Evolutionary conservation across 1,284 basidiomycete species (phyloP).

Genomic region (Boletus hoseneyae): DNA sequence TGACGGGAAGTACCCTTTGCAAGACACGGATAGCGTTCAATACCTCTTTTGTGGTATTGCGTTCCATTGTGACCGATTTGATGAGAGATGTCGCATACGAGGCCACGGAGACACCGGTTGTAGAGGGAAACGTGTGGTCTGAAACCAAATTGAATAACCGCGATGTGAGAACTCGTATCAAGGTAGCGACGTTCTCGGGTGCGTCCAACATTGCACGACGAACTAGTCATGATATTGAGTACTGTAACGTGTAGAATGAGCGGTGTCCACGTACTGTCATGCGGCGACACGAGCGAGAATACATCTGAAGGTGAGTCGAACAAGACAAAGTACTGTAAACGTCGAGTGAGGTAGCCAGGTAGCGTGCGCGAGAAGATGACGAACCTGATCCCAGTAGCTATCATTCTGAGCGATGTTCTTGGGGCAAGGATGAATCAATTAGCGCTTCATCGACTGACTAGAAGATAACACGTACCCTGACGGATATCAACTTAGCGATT

Average conservation of each 20-base stretch:
- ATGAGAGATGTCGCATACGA: slow-evolving; percentile 68
- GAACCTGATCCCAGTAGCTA: slow-evolving; percentile 81
- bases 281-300: slow-evolving; percentile 80
- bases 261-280: slow-evolving; percentile 70
- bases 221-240: slow-evolving; percentile 44
- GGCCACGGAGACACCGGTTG: slow-evolving; percentile 50
- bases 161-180: slow-evolving; percentile 70
- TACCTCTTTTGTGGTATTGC: slow-evolving; percentile 77
- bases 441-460: neutral
- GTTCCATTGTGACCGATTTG: slow-evolving; percentile 50
- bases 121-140: slow-evolving; percentile 77
- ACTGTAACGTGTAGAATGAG: slow-evolving; percentile 25
- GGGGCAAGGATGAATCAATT: slow-evolving; percentile 8
- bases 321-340: slow-evolving; percentile 68
- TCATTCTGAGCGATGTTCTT: slow-evolving; percentile 74
- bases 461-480: slow-evolving; percentile 46
- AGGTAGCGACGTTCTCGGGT: slow-evolving; percentile 81
- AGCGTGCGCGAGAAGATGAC: slow-evolving; percentile 19
- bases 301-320: slow-evolving; percentile 89
- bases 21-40: slow-evolving; percentile 87
- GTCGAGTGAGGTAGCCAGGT: slow-evolving; percentile 12
- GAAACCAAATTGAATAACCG: slow-evolving; percentile 80
- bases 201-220: slow-evolving; percentile 76
- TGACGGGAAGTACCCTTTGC: slow-evolving; percentile 80
- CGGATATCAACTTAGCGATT: slow-evolving; percentile 68